Evolutionary conservation across 2,329 filamentous ascomycete genomes (phyloP).

Genomic region (Penicillium sp.): DNA sequence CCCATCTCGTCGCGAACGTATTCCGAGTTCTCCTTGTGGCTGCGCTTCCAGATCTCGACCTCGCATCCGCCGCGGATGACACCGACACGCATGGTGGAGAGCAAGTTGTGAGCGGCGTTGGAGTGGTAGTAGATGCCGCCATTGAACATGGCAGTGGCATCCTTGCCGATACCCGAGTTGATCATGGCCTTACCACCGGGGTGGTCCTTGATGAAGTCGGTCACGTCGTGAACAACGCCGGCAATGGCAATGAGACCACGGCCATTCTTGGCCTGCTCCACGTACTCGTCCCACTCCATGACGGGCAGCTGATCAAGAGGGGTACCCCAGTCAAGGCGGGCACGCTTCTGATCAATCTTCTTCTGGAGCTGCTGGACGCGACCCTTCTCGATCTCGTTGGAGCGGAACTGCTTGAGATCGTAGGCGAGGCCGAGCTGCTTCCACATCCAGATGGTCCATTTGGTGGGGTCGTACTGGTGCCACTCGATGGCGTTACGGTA

Average conservation of each 20-base stretch:
- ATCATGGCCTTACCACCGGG: conserved; percentile 88
- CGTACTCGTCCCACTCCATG: conserved; percentile 80
- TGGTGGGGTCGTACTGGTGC: conserved; percentile 88
- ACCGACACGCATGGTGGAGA: conserved; percentile 82
- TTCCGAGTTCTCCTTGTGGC: conserved; percentile 70
- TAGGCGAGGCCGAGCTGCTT: conserved; percentile 79
- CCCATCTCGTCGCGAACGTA: conserved; percentile 75
- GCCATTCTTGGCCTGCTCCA: conserved; percentile 69
- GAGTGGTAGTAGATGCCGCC: conserved; percentile 85
- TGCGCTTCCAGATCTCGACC: conserved; percentile 89
- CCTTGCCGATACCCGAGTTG: conserved; percentile 73
- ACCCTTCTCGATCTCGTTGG: conserved; percentile 90
- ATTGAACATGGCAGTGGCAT: conserved; percentile 86
- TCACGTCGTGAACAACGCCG: conserved; percentile 80
- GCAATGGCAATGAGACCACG: conserved; percentile 71
- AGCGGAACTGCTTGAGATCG: conserved; percentile 83
- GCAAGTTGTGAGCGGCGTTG: conserved; percentile 81
- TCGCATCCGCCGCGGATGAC: conserved; percentile 82
- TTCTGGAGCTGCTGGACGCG: conserved; percentile 83
- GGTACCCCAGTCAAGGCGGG: conserved; percentile 76
- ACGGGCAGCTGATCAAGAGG: conserved; percentile 81
- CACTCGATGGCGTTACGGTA: conserved; percentile 89
- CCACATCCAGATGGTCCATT: conserved; percentile 81
- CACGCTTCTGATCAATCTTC: conserved; percentile 84
- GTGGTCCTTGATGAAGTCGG: conserved; percentile 79